Percentiles rank a stretch among this genome's conserved stretches.
Conservation (phyloP, 225 moss, liverwort and hornwort species). For the Marchantia polymorpha region DNA sequence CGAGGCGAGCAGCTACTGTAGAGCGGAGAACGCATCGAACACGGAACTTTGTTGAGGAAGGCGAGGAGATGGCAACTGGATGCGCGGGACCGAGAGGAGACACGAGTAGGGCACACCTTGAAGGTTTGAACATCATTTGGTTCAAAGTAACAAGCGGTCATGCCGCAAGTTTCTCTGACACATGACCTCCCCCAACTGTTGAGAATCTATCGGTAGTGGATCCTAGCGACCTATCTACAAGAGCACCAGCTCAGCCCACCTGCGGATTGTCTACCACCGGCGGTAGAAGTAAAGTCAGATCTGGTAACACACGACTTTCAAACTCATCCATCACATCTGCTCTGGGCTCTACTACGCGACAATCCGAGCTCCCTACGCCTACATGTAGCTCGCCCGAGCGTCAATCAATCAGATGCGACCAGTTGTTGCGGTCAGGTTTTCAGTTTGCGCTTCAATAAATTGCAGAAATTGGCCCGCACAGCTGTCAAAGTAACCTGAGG, state of each 20-base stretch:
- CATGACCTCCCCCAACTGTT: constrained; percentile 1
- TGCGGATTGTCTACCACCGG: background rate
- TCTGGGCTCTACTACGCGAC: background rate
- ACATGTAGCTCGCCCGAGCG: background rate
- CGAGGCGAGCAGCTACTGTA: background rate
- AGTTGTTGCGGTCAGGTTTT: background rate
- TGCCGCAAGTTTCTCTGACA: constrained; percentile 13
- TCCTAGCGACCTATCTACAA: background rate
- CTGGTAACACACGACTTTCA: background rate
- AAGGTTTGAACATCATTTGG: background rate
- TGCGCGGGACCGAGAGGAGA: background rate
- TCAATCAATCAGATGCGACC: background rate
- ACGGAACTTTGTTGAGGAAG: background rate
- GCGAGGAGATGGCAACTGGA: background rate
- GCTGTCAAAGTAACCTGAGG: background rate
- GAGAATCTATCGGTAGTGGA: background rate
- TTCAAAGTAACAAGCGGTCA: background rate
- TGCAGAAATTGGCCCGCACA: background rate
- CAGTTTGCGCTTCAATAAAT: background rate
- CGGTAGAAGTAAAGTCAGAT: background rate
- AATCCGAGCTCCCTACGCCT: background rate
- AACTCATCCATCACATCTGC: background rate
- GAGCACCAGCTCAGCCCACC: background rate
- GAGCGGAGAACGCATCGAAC: constrained; percentile 1
- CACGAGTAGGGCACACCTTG: background rate